phyloP scores from a whole-genome alignment of 768 basidiomycete species.

The Cubamyces sp. region DNA sequence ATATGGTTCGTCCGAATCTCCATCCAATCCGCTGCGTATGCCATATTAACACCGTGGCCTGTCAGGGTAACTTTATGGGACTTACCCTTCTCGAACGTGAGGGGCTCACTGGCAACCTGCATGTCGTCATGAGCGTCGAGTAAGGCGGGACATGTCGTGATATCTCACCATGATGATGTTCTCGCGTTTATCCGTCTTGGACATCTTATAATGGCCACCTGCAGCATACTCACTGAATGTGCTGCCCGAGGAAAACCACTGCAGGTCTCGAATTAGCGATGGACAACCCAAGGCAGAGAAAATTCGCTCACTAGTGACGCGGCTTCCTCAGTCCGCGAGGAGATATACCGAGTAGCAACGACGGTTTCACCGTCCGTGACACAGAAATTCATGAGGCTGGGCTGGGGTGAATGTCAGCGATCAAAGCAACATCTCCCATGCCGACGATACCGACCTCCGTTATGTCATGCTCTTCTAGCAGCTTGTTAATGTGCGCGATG shows the following conservation, averaged over 20 bases:
- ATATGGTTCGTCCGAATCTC: conserved; percentile 97
- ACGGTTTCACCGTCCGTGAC: conserved; percentile 95
- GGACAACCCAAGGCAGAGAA: too few species aligned
- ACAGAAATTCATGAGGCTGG: conserved; percentile 93
- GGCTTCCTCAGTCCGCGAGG: conserved; percentile 88
- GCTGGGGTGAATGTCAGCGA: conserved; percentile 45
- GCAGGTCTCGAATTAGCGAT: not conserved
- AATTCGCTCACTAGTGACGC: conserved; percentile 70
- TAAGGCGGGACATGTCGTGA: conserved; percentile 20
- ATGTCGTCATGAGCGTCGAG: conserved; percentile 12
- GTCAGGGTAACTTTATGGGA: conserved; percentile 11
- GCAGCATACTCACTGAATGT: conserved; percentile 89
- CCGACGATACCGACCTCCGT: conserved; percentile 56
- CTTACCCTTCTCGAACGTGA: conserved; percentile 93
- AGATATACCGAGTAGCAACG: conserved; percentile 93
- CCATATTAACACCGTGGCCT: not conserved
- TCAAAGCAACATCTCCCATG: not conserved
- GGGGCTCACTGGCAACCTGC: conserved; percentile 86
- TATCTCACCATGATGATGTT: conserved; percentile 84
- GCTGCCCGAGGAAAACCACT: conserved; percentile 97
- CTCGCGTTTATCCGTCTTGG: conserved; percentile 92
- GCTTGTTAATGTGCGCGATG: conserved; percentile 75
- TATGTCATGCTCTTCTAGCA: conserved; percentile 72
- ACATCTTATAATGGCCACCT: conserved; percentile 94
- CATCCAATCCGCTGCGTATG: conserved; percentile 88